Base-by-base conservation (phyloP, 2,329 filamentous ascomycete genomes). In the Teratosphaeria epicoccoides region DNA sequence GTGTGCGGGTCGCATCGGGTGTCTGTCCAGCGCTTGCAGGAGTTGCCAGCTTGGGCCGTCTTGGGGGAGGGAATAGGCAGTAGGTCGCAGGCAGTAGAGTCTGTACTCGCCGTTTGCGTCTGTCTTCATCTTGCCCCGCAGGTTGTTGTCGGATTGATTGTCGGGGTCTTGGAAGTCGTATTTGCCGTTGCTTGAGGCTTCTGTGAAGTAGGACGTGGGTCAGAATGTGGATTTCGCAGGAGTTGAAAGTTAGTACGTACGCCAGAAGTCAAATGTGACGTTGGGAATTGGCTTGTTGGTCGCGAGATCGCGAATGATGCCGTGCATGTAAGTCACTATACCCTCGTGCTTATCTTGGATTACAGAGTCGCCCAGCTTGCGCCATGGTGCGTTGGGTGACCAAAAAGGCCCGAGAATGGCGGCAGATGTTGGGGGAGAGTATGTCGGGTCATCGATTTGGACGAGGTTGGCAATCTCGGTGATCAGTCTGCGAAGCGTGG, bases 361-460 rank as follows among this genome's bases (percentile, higher is more conserved):
- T 67, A 88, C 84, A 67, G 72, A 76, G 64, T 73, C 76, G 58
- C 84, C 84, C 59, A 81, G 76, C 33, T 81, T 75, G 45, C 84
- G 80, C 79, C 86, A 87, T 26, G 85, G 84, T 1, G 85, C 82
- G 43, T 87, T 76, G 61, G 84, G 84, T 10, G 81, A 84, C 84
- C 84, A 88, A 76, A 88, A 88, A 57, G 85, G 85, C 2, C 85
- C 85, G 54, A 88, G 81, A 63, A 88, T 88, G 53, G 84, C 78
- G 55, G 83, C 85, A 2, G 83, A 86, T n/a, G 85, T 88, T 12
- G 46, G 46, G 46, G 84, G 83, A 54, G 77, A 73, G 55, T 79
- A 70, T 63, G 76, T 74, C 52, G 77, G 76, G 52, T 85, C 80
- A 57, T 80, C 79, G 63, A 82, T 71, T 66, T 81, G 73, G 29